phyloP scores from a whole-genome alignment of 1,284 basidiomycete genomes.

The Malassezia obtusa region DNA sequence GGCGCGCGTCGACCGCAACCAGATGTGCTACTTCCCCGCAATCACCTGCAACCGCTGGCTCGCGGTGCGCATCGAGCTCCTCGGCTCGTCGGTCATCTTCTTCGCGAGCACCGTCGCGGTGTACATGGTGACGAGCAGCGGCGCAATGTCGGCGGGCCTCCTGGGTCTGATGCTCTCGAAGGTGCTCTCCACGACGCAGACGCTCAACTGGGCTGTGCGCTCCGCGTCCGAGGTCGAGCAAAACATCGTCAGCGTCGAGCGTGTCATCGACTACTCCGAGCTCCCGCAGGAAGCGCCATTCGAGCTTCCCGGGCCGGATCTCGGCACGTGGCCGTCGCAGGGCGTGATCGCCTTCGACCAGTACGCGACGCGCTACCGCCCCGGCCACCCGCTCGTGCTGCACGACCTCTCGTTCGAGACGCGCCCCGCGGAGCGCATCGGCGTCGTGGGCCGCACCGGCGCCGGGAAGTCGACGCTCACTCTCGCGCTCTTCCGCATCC shows the following conservation, averaged over 20 bases:
- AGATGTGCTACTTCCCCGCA: slow-evolving; percentile 63
- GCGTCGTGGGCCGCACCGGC: slow-evolving; percentile 64
- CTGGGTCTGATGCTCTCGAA: slow-evolving; percentile 76
- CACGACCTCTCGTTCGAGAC: slow-evolving; percentile 61
- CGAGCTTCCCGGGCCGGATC: slow-evolving; percentile 25
- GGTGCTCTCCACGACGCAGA: slow-evolving; percentile 57
- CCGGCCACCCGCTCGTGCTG: slow-evolving; percentile 67
- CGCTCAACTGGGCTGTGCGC: slow-evolving; percentile 67
- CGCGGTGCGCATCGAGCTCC: slow-evolving; percentile 57
- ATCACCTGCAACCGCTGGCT: slow-evolving; percentile 67
- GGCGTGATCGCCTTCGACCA: slow-evolving; percentile 69
- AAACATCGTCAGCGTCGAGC: slow-evolving; percentile 69
- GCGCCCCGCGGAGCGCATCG: slow-evolving; percentile 65
- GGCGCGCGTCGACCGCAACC: slow-evolving; percentile 69
- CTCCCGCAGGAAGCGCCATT: slow-evolving; percentile 67
- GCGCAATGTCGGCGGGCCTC: slow-evolving; percentile 69
- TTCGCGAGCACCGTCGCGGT: slow-evolving; percentile 64
- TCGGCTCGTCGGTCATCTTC: slow-evolving; percentile 72
- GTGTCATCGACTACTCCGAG: slow-evolving; percentile 59
- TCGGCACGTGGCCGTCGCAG: slow-evolving; percentile 61
- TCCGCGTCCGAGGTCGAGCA: slow-evolving; percentile 84
- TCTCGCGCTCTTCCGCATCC: slow-evolving; percentile 49
- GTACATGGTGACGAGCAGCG: slow-evolving; percentile 51
- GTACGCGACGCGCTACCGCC: slow-evolving; percentile 73
- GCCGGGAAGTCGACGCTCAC: slow-evolving; percentile 80